These are phyloP conservation scores for Dendrostoma leiphaemia DNA, from an alignment of 2,329 filamentous ascomycete species.

Conservation along the genomic window DNA sequence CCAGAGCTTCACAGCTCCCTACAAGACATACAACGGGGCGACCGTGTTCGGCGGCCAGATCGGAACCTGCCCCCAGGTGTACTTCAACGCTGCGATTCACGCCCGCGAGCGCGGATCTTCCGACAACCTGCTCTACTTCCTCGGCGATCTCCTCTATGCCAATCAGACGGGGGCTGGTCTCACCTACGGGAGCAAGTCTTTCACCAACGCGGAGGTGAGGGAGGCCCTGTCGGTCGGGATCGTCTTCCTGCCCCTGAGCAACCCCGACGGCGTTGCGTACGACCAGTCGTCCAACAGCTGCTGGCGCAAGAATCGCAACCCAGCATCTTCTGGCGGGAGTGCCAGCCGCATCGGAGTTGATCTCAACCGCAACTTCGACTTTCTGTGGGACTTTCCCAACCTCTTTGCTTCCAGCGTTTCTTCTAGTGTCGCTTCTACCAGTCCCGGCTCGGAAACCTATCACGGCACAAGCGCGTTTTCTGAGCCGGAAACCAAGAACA, in stretches of 20 bases:
- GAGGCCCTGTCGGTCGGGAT: constrained; percentile 51
- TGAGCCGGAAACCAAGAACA: constrained; percentile 54
- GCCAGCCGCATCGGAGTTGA: constrained; percentile 43
- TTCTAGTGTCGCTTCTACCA: constrained; percentile 37
- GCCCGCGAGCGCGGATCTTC: constrained; percentile 57
- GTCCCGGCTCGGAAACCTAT: constrained; percentile 45
- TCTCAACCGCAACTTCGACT: constrained; percentile 57
- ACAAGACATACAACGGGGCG: constrained; percentile 42
- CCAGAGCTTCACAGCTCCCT: constrained; percentile 38
- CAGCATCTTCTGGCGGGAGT: constrained; percentile 29
- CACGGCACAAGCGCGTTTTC: constrained; percentile 51
- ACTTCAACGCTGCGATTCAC: constrained; percentile 53
- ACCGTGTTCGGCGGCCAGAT: constrained; percentile 40
- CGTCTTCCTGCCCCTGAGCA: constrained; percentile 50
- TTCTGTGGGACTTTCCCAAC: constrained; percentile 51
- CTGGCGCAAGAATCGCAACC: constrained; percentile 58
- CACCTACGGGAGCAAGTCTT: constrained; percentile 49
- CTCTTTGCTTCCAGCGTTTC: constrained; percentile 40
- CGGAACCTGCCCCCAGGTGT: constrained; percentile 45
- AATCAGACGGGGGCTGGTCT: constrained; percentile 47
- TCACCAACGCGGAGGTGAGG: constrained; percentile 50
- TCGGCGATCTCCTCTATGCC: constrained; percentile 55
- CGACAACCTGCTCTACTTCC: constrained; percentile 56
- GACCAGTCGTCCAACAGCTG: constrained; percentile 48
- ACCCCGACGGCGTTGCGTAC: constrained; percentile 52